A percentile compares a stretch with the other conserved stretches of the same genome.
Conservation (phyloP, 768 basidiomycete genomes). For the Phaffia tasmanica region DNA sequence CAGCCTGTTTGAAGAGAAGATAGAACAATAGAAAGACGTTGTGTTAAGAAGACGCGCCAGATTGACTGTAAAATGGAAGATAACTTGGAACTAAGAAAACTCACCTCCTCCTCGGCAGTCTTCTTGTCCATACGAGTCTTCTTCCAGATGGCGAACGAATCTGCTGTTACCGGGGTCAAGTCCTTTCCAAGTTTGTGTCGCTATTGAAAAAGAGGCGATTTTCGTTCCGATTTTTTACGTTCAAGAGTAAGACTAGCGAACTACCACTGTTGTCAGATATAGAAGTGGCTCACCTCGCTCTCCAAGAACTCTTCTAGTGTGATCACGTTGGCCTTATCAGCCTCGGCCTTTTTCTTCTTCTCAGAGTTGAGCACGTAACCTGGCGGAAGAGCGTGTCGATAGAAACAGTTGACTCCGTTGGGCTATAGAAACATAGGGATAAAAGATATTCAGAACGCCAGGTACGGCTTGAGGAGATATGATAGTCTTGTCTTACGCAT, state of each 20-base stretch:
- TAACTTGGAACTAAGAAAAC: no score
- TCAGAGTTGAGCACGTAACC: slow-evolving; percentile 93
- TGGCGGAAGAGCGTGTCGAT: slow-evolving; percentile 87
- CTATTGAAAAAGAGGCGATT: slow-evolving; percentile 39
- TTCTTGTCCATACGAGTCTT: slow-evolving; percentile 92
- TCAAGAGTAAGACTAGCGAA: slow-evolving; percentile 3
- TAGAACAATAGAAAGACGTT: slow-evolving; percentile 41
- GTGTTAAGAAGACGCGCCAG: background rate
- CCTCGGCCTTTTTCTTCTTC: slow-evolving; percentile 79
- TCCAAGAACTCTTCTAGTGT: slow-evolving; percentile 95
- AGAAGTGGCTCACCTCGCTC: slow-evolving; percentile 58
- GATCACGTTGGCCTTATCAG: slow-evolving; percentile 69
- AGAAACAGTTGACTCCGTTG: slow-evolving; percentile 62
- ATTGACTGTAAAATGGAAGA: no score
- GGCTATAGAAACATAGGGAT: slow-evolving; percentile 6
- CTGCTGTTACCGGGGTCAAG: slow-evolving; percentile 84
- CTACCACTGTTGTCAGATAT: background rate
- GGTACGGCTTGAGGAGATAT: background rate
- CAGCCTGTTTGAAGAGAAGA: slow-evolving; percentile 27
- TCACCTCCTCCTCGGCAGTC: slow-evolving; percentile 69
- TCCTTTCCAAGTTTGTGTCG: slow-evolving; percentile 86
- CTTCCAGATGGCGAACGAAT: slow-evolving; percentile 90
- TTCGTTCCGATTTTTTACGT: background rate
- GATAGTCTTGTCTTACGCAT: slow-evolving; percentile 33
- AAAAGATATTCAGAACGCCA: background rate